Conservation (phyloP, 371 early-diverging fungal species). For the Actinomucor elegans region DNA sequence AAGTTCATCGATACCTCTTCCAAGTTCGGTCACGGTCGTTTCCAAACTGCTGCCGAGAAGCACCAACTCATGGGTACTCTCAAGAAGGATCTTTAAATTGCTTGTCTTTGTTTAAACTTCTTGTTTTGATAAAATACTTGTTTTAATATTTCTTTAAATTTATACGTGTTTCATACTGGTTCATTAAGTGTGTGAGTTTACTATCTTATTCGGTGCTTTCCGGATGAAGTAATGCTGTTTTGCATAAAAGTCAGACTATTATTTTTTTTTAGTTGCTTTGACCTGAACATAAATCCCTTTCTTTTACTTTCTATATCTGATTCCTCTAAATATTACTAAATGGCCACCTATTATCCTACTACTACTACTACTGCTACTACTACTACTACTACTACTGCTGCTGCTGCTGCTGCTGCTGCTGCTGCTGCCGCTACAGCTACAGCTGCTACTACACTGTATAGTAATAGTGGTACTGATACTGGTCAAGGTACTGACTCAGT, state of each 20-base stretch:
- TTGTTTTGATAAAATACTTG: background rate
- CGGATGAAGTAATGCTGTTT: background rate
- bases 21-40: slow-evolving; percentile 99
- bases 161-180: background rate
- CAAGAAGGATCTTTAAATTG: slow-evolving; percentile 77
- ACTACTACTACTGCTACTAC: too few species aligned
- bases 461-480: too few species aligned
- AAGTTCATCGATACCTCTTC: slow-evolving; percentile 99
- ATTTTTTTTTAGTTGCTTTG: background rate
- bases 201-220: background rate
- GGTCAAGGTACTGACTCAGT: too few species aligned
- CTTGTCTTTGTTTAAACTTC: background rate
- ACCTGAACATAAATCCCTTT: background rate
- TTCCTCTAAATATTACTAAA: too few species aligned
- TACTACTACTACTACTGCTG: too few species aligned
- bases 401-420: too few species aligned
- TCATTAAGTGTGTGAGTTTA: background rate
- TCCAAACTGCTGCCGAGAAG: slow-evolving; percentile 99
- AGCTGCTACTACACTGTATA: too few species aligned
- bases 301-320: too few species aligned
- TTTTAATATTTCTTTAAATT: background rate
- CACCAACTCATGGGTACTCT: slow-evolving; percentile 93
- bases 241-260: slow-evolving; percentile 8
- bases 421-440: too few species aligned
- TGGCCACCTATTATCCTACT: too few species aligned